Evolutionary conservation across 1,139 yeast genomes (phyloP).

Genomic region (Lodderomyces parapsilosis): DNA sequence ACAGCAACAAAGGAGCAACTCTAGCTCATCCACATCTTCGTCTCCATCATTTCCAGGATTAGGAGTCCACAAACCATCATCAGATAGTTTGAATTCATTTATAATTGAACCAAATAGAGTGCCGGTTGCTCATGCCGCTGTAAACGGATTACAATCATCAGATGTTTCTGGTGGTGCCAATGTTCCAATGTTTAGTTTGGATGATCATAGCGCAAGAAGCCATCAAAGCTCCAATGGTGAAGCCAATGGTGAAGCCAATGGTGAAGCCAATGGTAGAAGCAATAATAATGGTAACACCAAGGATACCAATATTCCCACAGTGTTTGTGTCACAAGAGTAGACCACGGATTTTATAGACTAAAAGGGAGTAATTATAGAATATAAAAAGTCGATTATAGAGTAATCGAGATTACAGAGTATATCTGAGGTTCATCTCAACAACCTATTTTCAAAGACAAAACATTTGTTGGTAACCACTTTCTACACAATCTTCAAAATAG

Average conservation of each 20-base stretch:
- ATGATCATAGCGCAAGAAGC: slow-evolving; percentile 4
- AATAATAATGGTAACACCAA: neutral
- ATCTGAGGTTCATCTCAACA: too few species aligned
- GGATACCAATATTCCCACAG: neutral
- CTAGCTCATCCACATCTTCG: neutral
- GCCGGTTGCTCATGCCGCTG: slow-evolving; percentile 11
- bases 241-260: neutral
- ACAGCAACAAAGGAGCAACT: slow-evolving; percentile 1
- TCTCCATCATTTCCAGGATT: slow-evolving; percentile 3
- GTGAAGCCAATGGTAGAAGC: neutral
- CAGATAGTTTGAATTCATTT: slow-evolving; percentile 12
- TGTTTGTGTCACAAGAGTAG: slow-evolving; percentile 1
- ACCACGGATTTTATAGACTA: neutral
- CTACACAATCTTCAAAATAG: too few species aligned
- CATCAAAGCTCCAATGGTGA: slow-evolving; percentile 1
- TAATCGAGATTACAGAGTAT: too few species aligned
- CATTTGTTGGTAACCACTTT: too few species aligned
- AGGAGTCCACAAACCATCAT: slow-evolving; percentile 5
- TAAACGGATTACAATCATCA: slow-evolving; percentile 8
- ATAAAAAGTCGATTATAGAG: too few species aligned
- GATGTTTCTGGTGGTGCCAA: too few species aligned
- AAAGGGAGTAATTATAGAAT: too few species aligned
- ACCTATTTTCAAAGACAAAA: too few species aligned
- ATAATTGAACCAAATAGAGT: slow-evolving; percentile 7
- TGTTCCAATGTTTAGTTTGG: slow-evolving; percentile 9